Base-by-base conservation (phyloP, 2,329 filamentous ascomycete genomes). In the Aspergillus sp. region DNA sequence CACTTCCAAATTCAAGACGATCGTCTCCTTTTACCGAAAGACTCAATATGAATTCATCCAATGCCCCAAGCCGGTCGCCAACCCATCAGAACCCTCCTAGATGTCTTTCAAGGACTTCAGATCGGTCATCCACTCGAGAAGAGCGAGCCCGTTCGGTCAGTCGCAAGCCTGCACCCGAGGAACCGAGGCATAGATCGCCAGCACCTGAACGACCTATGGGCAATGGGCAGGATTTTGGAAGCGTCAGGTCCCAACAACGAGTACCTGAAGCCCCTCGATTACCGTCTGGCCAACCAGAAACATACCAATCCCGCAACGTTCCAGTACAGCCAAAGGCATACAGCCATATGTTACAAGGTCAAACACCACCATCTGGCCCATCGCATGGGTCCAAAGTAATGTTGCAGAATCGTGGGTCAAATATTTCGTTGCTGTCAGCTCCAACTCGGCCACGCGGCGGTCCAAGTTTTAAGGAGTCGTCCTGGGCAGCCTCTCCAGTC, bases 11-110 rank as follows among this genome's bases (percentile, higher is more conserved):
- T 30, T 88, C 86, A 21, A 82, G 85, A 59, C 81, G 85, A 52
- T 87, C 87, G 8, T 88, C 87, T 5, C 87, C 87, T 15, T 83
- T 78, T 25, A 74, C 81, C 15, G 86, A 85, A 64, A 80, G 83
- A 65, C 70, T 79, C 53, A 79, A 77, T 51, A 68, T 80, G 17
- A 71, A 77, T 41, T 65, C 77, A 62, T 68, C 73, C 17, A 64
- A 73, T 58, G 65, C 70, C 25, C 76, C 70, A 27, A 70, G 59
- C 55, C 69, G 71, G 39, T 73, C 71, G 15, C 70, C 71, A 11
- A 25, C 59, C 17, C 63, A 71, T 61, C 52, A 71, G 57, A 42
- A 51, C 50, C 62, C 64, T 58, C 51, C 67, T 57, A 65, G 72
- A 51, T 68, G 61, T 42, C 54, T 61, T 21, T 69, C 71, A 10